Base-by-base conservation (phyloP, 1,284 basidiomycete genomes). In the Entoloma clypeatum region DNA sequence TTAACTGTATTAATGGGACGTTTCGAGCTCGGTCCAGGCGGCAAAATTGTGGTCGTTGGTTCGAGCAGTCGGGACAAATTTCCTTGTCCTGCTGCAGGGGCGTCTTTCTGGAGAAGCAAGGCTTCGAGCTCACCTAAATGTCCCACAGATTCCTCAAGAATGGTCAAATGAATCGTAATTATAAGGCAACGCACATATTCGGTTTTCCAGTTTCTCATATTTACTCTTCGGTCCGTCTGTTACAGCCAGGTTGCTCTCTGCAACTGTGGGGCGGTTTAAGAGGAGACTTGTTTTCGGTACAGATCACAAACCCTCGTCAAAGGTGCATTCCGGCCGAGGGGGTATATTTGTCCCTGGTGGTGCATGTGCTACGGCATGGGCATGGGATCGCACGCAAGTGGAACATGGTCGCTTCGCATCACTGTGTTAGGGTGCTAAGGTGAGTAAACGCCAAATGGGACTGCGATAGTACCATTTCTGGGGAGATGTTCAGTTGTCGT, bases 341-440 rank as follows among this genome's bases (percentile, higher is more conserved):
- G 79, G 74, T 34, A 80, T 54, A 28, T 65, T 64, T 2, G 68
- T 63, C 16, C 75, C 77, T 14, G 77, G 70, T 4, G 71, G 66
- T 14, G 77, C 72, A 60, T 81, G 81, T 5, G 72, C 64, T 27
- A 75, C 55, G 18, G 78, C 73, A 58, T 83, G 78, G 3, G 72
- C 70, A 63, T 82, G 79, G 14, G 81, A 83, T 28, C 81, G 74
- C 43, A 75, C 65, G 55, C 81, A 83, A 2, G 81, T 83, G 25
- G 80, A 77, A 55, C 81, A 83, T 8, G 81, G 81, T 30, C 76
- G 65, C 56, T 79, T 79, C n/a, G 81, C 79, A 51, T 84, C 81
- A 54, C 80, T 83, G 43, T 30, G 42, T 38, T 41, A 28, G 40
- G 26, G 36, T 48, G 35, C 45, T 41, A 22, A 36, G 22, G 35